A percentile compares a stretch with the other conserved stretches of the same genome.
Conservation (phyloP, 1,139 yeast genomes). For the Hyphopichia wangnamkhiaoensis region DNA sequence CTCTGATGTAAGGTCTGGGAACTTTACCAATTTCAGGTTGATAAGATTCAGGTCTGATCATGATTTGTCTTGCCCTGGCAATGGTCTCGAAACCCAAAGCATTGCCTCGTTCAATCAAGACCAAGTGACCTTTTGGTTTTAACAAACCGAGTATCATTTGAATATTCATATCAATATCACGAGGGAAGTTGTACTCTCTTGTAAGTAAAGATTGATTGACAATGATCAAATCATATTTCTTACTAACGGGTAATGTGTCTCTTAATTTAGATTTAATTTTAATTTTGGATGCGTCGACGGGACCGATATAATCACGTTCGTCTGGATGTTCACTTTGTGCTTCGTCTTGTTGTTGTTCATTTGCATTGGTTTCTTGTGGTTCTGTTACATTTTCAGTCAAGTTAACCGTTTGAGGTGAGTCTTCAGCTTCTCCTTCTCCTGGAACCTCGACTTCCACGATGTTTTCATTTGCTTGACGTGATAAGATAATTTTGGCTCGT, state of each 20-base stretch:
- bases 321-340: conserved; percentile 18
- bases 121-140: conserved; percentile 76
- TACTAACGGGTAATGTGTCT: conserved; percentile 48
- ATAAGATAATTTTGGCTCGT: conserved; percentile 73
- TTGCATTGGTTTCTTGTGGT: conserved; percentile 17
- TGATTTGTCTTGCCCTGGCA: conserved; percentile 86
- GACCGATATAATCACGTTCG: conserved; percentile 49
- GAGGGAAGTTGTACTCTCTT: conserved; percentile 61
- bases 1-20: conserved; percentile 71
- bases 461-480: conserved; percentile 65
- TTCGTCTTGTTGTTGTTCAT: conserved; percentile 17
- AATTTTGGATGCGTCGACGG: conserved; percentile 58
- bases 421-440: conserved; percentile 4
- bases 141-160: conserved; percentile 60
- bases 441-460: conserved; percentile 15
- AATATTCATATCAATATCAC: conserved; percentile 71
- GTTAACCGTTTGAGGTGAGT: conserved; percentile 7
- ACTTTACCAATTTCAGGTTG: conserved; percentile 58
- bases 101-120: conserved; percentile 84
- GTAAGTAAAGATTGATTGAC: conserved; percentile 77
- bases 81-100: conserved; percentile 86
- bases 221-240: conserved; percentile 76
- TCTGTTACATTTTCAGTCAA: conserved; percentile 14
- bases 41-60: conserved; percentile 78
- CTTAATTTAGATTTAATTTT: conserved; percentile 54